Evolutionary conservation across 1,284 basidiomycete genomes (phyloP), one percentile per base, ranked within the genome.

Genomic region (Malassezia sympodialis): DNA sequence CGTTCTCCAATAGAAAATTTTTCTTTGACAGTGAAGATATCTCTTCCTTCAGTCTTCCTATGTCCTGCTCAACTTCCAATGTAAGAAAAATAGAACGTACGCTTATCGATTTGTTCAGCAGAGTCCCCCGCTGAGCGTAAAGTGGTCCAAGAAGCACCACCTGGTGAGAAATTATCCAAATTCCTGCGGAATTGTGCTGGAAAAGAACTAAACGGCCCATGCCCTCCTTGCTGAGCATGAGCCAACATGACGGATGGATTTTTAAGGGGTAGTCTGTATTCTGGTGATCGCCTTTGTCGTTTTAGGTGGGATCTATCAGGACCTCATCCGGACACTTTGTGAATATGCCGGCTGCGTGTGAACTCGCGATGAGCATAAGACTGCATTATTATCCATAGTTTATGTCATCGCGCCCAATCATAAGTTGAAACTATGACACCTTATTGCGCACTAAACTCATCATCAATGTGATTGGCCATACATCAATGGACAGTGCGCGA

Each of bases 1-100:
- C 94, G 44, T 93, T 83, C 76, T 98, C 93, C 27, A 98, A 82
- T 26, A 98, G 90, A 74, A 98, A 98, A 78, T 98, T 99, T 82
- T 93, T 96, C 81, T 99, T 98, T 51, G 88, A 93, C 78, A 98
- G 94, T 0, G 88, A 85, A 21, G 90, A 96, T 63, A 99, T 99
- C 69, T 90, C 87, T n/a, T 85, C 82, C 78, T 99, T 98, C 66
- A 98, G 82, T 67, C 96, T 91, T 30, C 94, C 81, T 42, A 99
- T 79, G 43, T 90, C 86, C 77, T 93, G 94, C 79, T 96, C 93
- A 35, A 93, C 94, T 87, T 17, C 10, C 12, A 37, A 17, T 27
- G 30, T 44, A n/a, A 53, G 30, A 31, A 28, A 30, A 23, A 5
- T 8, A 27, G 15, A n/a, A 19, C 35, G 30, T 53, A 34, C 44